Evolutionary conservation across 2,329 filamentous ascomycete species (phyloP), one percentile per base, ranked within the genome.

Genomic region (Aspergillus neotritici): DNA sequence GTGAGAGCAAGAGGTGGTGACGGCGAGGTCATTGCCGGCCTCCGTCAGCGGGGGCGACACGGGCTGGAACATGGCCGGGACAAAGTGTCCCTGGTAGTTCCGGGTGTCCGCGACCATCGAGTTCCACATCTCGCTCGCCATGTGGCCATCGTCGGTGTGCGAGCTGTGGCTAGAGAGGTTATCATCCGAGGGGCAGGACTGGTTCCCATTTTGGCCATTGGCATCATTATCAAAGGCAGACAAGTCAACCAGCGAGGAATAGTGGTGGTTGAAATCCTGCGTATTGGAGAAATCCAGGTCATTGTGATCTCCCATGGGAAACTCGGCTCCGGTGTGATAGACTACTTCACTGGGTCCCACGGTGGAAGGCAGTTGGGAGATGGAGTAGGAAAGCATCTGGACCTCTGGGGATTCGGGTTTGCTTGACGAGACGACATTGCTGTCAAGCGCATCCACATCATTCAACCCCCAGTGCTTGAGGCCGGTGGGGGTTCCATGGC

Each of bases 21-120:
- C 60, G 50, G 66, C 63, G 44, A 66, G 50, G 49, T 68, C 65
- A 62, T 67, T 64, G 50, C 63, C 66, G 31, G 62, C 61, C 48
- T 70, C 67, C 12, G 66, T 69, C 53, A 69, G 50, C 25, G 67
- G 67, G 37, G 67, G 67, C 42, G 67, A 69, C 42, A 68, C 64
- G 14, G 67, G 67, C 16, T 61, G 60, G 48, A 66, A 66, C 43
- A 66, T 49, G 47, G 55, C 57, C 21, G 63, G 56, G 28, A 58
- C 55, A 35, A 64, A 57, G 32, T 67, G 64, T 54, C 60, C 56
- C 38, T 62, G 57, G 55, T 64, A 64, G 34, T 60, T 56, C 35
- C 53, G 54, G 39, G 50, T 49, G 46, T 66, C 65, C 50, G 61
- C 47, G 44, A 65, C 55, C 46, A 68, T 54, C 36, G 61, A 54